phyloP scores from a whole-genome alignment of 179 eudicot species.

The Beta lomatogona region DNA sequence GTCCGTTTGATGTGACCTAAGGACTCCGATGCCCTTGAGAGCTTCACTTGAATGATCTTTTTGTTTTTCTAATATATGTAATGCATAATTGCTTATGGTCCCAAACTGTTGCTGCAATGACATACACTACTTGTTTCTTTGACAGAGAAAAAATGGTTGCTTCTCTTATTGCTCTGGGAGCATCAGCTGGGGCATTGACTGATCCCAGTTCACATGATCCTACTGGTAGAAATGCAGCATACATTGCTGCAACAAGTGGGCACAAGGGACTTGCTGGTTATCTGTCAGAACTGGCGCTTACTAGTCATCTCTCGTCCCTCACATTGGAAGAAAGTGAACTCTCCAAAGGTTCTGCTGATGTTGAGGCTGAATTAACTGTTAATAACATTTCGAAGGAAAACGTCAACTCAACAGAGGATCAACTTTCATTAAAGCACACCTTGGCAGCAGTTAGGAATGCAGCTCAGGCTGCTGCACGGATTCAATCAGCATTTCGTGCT shows the following conservation, averaged over 20 bases:
- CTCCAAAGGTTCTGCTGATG: constrained; percentile 63
- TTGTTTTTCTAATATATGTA: not conserved
- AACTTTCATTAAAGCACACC: constrained; percentile 53
- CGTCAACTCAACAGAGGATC: constrained; percentile 46
- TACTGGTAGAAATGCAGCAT: constrained; percentile 80
- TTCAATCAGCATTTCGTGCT: constrained; percentile 92
- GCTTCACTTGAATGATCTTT: not conserved
- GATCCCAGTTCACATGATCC: constrained; percentile 84
- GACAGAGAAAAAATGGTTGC: constrained; percentile 95
- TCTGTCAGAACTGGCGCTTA: constrained; percentile 82
- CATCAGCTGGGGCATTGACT: constrained; percentile 85
- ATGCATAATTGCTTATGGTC: not conserved
- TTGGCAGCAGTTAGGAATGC: constrained; percentile 81
- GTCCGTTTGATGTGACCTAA: no score
- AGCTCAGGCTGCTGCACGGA: constrained; percentile 84
- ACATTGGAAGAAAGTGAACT: constrained; percentile 63
- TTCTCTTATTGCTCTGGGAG: constrained; percentile 84
- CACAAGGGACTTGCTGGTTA: constrained; percentile 95
- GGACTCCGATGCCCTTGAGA: not conserved
- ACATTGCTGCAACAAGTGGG: constrained; percentile 70
- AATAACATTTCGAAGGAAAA: constrained; percentile 43
- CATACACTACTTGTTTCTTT: not conserved
- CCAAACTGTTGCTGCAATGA: not conserved
- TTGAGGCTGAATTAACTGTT: constrained; percentile 71
- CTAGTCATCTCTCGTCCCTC: constrained; percentile 85